These are phyloP conservation scores for Pseudogymnoascus sp. DNA, from an alignment of 2,329 filamentous ascomycete genomes.

Conservation along the genomic window DNA sequence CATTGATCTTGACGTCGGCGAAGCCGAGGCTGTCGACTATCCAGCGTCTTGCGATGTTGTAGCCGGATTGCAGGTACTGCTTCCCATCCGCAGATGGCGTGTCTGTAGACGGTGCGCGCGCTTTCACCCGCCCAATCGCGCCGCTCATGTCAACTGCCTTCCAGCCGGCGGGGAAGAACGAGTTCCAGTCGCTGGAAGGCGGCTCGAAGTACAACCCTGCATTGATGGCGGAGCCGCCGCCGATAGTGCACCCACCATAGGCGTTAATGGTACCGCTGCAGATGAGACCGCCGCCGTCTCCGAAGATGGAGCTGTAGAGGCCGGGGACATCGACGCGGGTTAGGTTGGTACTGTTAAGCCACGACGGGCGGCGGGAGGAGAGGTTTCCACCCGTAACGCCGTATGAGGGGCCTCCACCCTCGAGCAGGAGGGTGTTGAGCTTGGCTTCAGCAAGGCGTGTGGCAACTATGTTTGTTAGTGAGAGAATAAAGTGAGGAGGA, in stretches of 20 bases:
- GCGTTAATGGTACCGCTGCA: conserved; percentile 39
- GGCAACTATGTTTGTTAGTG: conserved; percentile 31
- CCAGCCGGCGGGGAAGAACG: conserved; percentile 45
- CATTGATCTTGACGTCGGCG: conserved; percentile 42
- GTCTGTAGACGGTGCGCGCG: conserved; percentile 39
- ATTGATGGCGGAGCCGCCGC: conserved; percentile 48
- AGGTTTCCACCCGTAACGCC: conserved; percentile 42
- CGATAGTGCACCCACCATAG: conserved; percentile 46
- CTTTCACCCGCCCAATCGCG: conserved; percentile 41
- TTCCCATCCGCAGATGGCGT: conserved; percentile 40
- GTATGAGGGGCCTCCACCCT: conserved; percentile 46
- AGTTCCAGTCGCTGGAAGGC: conserved; percentile 46
- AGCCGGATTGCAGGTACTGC: conserved; percentile 43
- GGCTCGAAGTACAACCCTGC: conserved; percentile 49
- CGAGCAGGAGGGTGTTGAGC: conserved; percentile 46
- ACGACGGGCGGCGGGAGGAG: conserved; percentile 36
- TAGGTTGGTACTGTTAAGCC: conserved; percentile 43
- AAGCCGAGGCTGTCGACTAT: conserved; percentile 45
- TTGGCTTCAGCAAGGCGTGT: conserved; percentile 46
- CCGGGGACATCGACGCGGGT: conserved; percentile 49
- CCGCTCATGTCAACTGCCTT: conserved; percentile 42
- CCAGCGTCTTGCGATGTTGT: conserved; percentile 43
- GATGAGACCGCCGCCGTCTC: conserved; percentile 34
- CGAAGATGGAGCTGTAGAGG: conserved; percentile 45
- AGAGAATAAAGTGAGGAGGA: background rate